Evolutionary conservation across 345 rosid genomes (phyloP), one percentile per base, ranked within the genome.

Genomic region (Citrus reticulata): DNA sequence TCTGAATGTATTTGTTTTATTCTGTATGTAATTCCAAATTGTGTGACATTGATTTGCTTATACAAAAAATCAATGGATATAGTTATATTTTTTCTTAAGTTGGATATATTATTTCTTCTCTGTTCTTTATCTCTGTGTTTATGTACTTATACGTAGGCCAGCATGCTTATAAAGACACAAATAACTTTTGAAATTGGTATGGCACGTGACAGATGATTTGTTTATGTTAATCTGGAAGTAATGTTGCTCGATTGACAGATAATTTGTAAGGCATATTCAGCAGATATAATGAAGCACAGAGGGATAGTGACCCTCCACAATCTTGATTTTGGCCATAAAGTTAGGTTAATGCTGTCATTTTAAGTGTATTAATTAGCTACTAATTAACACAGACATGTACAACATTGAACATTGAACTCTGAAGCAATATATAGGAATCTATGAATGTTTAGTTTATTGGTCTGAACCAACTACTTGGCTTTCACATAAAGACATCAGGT

Each of bases 21-120:
- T 49, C 46, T 72, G 76, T 72, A 34, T 57, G 76, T 57, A 72
- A 34, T 55, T 57, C 64, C 49, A 11, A 55, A 20, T 73, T 58
- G 66, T n/a, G 66, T 13, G 22, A 60, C 37, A 57, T 58, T 72
- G 64, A 35, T 72, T 49, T 9, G 10, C 17, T 22, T 57, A 6
- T 4, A 34, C 1, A 57, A 22, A 35, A 24, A 54, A 35, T 20
- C 25, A 19, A 20, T 46, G 14, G 4, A 1, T 46, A 46, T 40
- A 9, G 37, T 5, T 17, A 19, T 13, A 0, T 54, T 8, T 72
- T 4, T 46, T 6, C 8, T n/a, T 25, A 27, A 27, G 3, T 49
- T 70, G 32, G 10, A 42, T 42, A 27, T 6, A 29, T 62, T 4
- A 3, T 42, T 24, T 67, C 25, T 67, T 9, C 27, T 37, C 3